phyloP scores from a whole-genome alignment of 345 rosid genomes.

The Xanthoceras sorbifolium region DNA sequence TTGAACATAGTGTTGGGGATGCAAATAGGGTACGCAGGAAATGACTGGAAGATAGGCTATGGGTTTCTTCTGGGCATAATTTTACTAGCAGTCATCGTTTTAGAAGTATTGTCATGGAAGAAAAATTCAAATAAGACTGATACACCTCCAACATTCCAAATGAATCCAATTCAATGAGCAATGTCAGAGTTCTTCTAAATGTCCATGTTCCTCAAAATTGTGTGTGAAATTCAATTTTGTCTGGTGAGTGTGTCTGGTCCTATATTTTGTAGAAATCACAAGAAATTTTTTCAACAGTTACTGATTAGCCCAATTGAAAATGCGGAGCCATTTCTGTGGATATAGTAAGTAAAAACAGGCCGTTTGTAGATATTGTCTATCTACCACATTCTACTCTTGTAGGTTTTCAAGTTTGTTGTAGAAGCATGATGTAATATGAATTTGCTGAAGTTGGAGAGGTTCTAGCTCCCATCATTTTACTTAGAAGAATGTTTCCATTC shows the following conservation, averaged over 20 bases:
- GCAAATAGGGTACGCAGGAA: conserved; percentile 54
- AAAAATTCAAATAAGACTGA: conserved; percentile 39
- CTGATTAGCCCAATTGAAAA: neutral
- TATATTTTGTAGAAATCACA: conserved; percentile 6
- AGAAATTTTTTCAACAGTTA: neutral
- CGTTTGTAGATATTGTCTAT: neutral
- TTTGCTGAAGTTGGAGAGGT: neutral
- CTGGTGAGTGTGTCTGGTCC: neutral
- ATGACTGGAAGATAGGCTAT: conserved; percentile 73
- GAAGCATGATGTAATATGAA: neutral
- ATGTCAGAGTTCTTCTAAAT: neutral
- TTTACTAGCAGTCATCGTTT: conserved; percentile 51
- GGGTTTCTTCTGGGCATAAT: conserved; percentile 62
- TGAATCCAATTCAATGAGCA: conserved; percentile 53
- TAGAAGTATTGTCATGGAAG: conserved; percentile 53
- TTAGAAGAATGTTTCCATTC: no score
- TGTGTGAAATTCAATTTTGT: conserved; percentile 10
- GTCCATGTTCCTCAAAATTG: neutral
- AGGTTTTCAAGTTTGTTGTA: neutral
- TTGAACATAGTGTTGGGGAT: conserved; percentile 73
- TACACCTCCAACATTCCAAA: conserved; percentile 55
- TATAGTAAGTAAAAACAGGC: neutral
- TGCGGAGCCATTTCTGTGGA: conserved; percentile 11
- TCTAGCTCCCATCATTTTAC: neutral
- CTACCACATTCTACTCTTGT: neutral